phyloP scores from a whole-genome alignment of 495 filamentous ascomycete species.

The Glonium stellatum region DNA sequence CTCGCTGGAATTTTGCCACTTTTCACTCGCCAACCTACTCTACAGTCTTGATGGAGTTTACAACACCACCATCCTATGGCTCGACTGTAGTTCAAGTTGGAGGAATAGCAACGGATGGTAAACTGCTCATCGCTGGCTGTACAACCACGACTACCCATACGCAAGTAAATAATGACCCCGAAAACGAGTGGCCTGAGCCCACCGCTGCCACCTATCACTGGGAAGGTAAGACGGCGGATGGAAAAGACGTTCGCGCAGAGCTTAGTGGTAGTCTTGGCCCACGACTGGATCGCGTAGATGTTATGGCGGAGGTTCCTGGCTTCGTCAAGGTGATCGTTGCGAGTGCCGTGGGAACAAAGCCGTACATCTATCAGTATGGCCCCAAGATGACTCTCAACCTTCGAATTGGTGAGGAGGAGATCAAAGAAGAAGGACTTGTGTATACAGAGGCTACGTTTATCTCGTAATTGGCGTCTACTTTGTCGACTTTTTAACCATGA shows the following conservation, averaged over 20 bases:
- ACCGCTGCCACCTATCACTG: constrained; percentile 66
- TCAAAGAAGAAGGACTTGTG: constrained; percentile 65
- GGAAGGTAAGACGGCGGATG: constrained; percentile 71
- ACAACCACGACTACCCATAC: constrained; percentile 57
- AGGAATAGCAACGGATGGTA: constrained; percentile 69
- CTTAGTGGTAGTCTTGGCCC: constrained; percentile 64
- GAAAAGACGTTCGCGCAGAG: constrained; percentile 58
- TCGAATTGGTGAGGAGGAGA: constrained; percentile 71
- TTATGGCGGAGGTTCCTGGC: constrained; percentile 91
- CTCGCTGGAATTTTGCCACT: constrained; percentile 86
- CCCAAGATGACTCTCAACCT: constrained; percentile 68
- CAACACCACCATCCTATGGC: constrained; percentile 90
- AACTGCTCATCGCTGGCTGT: constrained; percentile 66
- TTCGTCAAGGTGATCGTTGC: constrained; percentile 92
- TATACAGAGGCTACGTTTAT: constrained; percentile 93
- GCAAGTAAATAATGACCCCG: constrained; percentile 57
- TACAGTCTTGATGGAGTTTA: constrained; percentile 92
- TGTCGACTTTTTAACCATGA: no score
- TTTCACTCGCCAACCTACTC: constrained; percentile 84
- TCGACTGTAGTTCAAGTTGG: constrained; percentile 80
- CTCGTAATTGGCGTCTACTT: constrained; percentile 40
- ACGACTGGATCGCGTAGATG: constrained; percentile 77
- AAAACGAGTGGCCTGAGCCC: constrained; percentile 87
- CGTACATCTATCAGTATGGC: constrained; percentile 91
- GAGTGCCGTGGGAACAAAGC: constrained; percentile 79